Evolutionary conservation across 1,284 basidiomycete genomes (phyloP), one percentile per base, ranked within the genome.

Genomic region (Marasmius fiardii): DNA sequence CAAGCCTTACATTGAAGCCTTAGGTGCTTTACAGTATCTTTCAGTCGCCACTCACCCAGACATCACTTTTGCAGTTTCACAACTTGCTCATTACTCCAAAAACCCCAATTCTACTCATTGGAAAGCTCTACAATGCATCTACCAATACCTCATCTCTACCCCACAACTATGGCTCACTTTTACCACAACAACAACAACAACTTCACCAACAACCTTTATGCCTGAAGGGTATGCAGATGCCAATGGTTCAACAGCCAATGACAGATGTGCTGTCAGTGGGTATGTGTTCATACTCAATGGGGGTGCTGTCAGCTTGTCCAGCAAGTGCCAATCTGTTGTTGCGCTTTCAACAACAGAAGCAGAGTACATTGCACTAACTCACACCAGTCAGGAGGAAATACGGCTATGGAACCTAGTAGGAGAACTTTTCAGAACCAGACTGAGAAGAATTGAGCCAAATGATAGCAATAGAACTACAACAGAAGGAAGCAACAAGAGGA

Each of bases 321-420:
- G 58, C 14, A 60, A 62, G 49, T 57, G 60, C 51, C 66, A 64
- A 55, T 39, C 28, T 1, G 52, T 56, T 2, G 59, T 68, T 24
- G 58, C 66, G 12, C 58, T 65, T 4, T 65, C 65, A 4, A 62
- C 58, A 21, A 64, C 62, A 4, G 63, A 68, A 55, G 55, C 66
- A 1, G 66, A 70, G 58, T 68, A 68, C 52, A 57, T 65, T 20
- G 59, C 66, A 2, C 24, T 61, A 1, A 61, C 63, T 52, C 18
- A 58, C 62, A 53, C 63, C 12, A 21, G 53, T 5, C 58, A 58
- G 39, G 60, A 69, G 34, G 55, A 41, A n/a, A 33, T 62, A 4
- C 65, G 61, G 61, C 21, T 64, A 11, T 31, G 51, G 28, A n/a
- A 35, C n/a, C n/a, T 55, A 41, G 18, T 53, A 44, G 20, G 20